These are phyloP conservation scores for Colletotrichum lindemuthianum DNA, from an alignment of 2,329 filamentous ascomycete species.

Conservation along the genomic window DNA sequence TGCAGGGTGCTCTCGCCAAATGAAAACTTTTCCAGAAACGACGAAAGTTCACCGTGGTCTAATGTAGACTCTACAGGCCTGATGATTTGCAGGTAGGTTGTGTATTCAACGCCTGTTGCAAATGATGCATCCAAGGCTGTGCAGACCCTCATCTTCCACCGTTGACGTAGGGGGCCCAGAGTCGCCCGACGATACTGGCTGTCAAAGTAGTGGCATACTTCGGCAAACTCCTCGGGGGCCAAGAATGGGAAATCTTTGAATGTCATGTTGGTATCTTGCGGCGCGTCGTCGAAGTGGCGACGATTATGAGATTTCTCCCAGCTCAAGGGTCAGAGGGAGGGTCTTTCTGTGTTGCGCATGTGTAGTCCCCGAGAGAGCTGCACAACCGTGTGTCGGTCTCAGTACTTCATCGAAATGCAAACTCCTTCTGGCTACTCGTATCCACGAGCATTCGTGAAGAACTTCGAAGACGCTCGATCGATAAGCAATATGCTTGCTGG, in stretches of 20 bases:
- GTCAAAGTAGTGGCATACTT: slow-evolving; percentile 72
- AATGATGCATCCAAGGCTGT: slow-evolving; percentile 60
- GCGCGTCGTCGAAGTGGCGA: neutral
- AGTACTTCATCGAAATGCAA: too few species aligned
- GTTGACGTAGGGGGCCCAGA: slow-evolving; percentile 62
- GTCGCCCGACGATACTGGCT: slow-evolving; percentile 67
- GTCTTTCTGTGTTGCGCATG: too few species aligned
- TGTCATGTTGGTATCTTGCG: slow-evolving; percentile 4
- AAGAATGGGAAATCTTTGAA: slow-evolving; percentile 70
- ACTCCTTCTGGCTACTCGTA: too few species aligned
- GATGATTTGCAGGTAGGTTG: slow-evolving; percentile 67
- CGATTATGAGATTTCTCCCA: too few species aligned
- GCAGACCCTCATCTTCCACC: slow-evolving; percentile 65
- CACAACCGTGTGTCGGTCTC: too few species aligned
- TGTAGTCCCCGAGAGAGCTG: too few species aligned
- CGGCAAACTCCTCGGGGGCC: slow-evolving; percentile 68
- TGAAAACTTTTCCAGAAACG: slow-evolving; percentile 57
- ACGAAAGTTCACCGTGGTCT: slow-evolving; percentile 57
- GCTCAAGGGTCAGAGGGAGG: too few species aligned
- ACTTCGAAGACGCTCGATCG: too few species aligned
- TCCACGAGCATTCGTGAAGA: too few species aligned
- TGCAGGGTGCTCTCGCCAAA: slow-evolving; percentile 45
- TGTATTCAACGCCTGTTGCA: slow-evolving; percentile 53
- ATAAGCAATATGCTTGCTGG: neutral
- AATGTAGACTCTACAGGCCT: slow-evolving; percentile 58